phyloP scores from a whole-genome alignment of 1,284 basidiomycete genomes.

The Microbotryum silenes-acaulis region DNA sequence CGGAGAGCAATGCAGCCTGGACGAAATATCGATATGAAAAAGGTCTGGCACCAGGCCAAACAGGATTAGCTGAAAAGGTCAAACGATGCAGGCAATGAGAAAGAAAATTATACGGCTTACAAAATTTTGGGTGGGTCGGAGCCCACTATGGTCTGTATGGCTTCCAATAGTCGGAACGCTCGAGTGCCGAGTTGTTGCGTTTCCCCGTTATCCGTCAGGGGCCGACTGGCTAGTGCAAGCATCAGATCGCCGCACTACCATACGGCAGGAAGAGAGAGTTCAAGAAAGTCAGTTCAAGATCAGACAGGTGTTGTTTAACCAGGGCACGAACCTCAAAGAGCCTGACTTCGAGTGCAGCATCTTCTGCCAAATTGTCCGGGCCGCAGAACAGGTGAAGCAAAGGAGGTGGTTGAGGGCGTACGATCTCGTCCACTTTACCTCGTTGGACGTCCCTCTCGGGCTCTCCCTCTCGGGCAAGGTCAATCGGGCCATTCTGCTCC shows the following conservation, averaged over 20 bases:
- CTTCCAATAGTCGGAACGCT: conserved; percentile 20
- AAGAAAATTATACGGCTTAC: too few relatives aligned
- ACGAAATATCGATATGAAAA: conserved; percentile 16
- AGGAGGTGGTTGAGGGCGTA: too few relatives aligned
- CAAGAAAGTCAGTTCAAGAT: too few relatives aligned
- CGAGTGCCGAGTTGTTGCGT: conserved; percentile 6
- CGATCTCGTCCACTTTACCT: neutral
- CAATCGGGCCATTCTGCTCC: neutral
- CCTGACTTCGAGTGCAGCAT: neutral
- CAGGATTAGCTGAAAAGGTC: neutral
- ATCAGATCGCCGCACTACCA: conserved; percentile 13
- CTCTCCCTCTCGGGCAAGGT: neutral
- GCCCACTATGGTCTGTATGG: conserved; percentile 17
- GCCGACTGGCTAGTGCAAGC: conserved; percentile 7
- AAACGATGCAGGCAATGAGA: neutral
- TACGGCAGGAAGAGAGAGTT: too few relatives aligned
- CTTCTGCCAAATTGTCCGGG: neutral
- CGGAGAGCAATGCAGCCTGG: conserved; percentile 4
- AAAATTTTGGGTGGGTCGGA: too few relatives aligned
- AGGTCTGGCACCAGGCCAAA: neutral
- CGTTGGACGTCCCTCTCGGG: neutral
- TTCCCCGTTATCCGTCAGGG: neutral
- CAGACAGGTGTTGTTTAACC: too few relatives aligned
- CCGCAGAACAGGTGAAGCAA: conserved; percentile 5
- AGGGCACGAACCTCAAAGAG: conserved; percentile 5